phyloP scores from a whole-genome alignment of 176 grass and related monocot species.

The Phragmites australis region DNA sequence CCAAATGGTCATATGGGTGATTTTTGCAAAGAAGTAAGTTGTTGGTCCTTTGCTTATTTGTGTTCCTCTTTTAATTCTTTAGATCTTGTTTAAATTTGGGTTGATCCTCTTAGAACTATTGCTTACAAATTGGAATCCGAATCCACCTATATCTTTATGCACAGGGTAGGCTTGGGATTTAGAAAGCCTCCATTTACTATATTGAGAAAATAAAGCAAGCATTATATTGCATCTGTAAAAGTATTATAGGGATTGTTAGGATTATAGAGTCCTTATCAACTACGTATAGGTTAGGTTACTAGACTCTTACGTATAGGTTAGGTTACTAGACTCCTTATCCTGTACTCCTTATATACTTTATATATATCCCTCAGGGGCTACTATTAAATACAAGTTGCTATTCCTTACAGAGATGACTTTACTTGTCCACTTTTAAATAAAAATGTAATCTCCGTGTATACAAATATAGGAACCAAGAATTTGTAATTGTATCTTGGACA shows the following conservation, averaged over 20 bases:
- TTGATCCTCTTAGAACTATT: not conserved
- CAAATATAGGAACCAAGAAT: not conserved
- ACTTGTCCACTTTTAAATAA: not conserved
- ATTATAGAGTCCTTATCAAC: too few species aligned
- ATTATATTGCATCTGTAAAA: not conserved
- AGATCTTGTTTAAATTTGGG: slow-evolving; percentile 8
- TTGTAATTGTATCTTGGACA: slow-evolving; percentile 6
- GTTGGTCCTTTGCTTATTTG: slow-evolving; percentile 19
- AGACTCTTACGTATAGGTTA: too few species aligned
- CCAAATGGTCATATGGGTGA: slow-evolving; percentile 44
- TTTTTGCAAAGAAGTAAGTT: slow-evolving; percentile 45
- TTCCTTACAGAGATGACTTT: too few species aligned
- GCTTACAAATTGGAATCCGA: not conserved
- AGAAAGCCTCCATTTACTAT: not conserved
- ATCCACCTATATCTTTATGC: slow-evolving; percentile 9
- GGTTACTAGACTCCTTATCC: too few species aligned
- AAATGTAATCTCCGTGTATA: not conserved
- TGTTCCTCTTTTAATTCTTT: slow-evolving; percentile 13
- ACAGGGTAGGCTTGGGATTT: not conserved
- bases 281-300: too few species aligned
- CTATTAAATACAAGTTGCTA: too few species aligned
- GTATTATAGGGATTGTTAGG: not conserved
- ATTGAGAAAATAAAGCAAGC: not conserved
- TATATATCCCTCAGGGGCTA: too few species aligned
- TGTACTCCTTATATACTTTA: too few species aligned